Evolutionary conservation across 805 yeast genomes (phyloP).

Genomic region (Nakazawaea molendinolei): DNA sequence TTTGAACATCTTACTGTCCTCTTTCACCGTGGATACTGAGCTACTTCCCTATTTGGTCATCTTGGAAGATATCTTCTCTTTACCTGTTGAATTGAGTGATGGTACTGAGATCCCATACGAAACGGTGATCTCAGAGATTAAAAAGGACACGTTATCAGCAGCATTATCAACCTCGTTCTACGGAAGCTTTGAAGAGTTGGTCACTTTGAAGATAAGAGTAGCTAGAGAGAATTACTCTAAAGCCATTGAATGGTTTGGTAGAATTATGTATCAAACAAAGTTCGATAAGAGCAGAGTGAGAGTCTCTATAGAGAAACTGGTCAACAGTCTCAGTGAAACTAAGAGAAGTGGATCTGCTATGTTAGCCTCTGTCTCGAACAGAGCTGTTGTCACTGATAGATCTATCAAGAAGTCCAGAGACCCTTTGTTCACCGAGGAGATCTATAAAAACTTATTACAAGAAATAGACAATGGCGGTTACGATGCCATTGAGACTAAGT

Average conservation of each 20-base stretch:
- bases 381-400: conserved; percentile 45
- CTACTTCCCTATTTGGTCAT: conserved; percentile 59
- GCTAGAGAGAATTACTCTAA: conserved; percentile 52
- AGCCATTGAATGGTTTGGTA: conserved; percentile 73
- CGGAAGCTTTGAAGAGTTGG: conserved; percentile 53
- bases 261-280: conserved; percentile 55
- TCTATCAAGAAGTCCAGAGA: conserved; percentile 66
- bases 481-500: conserved; percentile 36
- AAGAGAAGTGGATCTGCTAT: conserved; percentile 60
- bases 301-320: conserved; percentile 54
- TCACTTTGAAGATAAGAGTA: conserved; percentile 56
- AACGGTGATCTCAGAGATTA: conserved; percentile 65
- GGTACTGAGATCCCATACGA: conserved; percentile 62
- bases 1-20: conserved; percentile 53
- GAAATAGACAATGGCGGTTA: conserved; percentile 51
- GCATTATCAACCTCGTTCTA: conserved; percentile 51
- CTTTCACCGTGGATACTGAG: conserved; percentile 41
- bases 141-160: conserved; percentile 64
- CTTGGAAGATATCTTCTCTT: conserved; percentile 58
- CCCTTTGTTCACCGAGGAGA: conserved; percentile 53
- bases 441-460: conserved; percentile 39
- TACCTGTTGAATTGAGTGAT: conserved; percentile 61
- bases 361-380: conserved; percentile 55
- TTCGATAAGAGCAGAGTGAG: conserved; percentile 70
- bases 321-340: conserved; percentile 53